Evolutionary conservation across 2,329 filamentous ascomycete genomes (phyloP).

Genomic region (Colletotrichum neosansevieriae): DNA sequence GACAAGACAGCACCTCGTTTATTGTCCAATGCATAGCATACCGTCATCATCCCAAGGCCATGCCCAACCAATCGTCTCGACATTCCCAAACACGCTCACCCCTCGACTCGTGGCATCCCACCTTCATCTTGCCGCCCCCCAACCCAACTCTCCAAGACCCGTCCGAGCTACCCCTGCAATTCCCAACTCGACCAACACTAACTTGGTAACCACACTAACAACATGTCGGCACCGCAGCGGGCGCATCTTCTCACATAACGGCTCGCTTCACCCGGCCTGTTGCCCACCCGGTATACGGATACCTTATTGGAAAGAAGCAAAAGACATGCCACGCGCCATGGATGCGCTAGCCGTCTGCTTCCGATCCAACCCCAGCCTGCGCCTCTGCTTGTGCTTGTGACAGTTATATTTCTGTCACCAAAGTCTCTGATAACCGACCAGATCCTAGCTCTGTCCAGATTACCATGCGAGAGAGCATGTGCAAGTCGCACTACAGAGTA

Average conservation of each 20-base stretch:
- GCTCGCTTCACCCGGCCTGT: slow-evolving; percentile 17
- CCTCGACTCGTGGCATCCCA: background rate
- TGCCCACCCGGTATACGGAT: slow-evolving; percentile 20
- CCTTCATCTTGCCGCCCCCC: background rate
- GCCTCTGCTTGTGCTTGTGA: slow-evolving; percentile 33
- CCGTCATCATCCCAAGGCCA: background rate
- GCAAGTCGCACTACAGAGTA: background rate
- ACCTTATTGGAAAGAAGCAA: slow-evolving; percentile 11
- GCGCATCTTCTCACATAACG: slow-evolving; percentile 11
- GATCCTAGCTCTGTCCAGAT: slow-evolving; percentile 18
- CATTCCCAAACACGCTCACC: background rate
- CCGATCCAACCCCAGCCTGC: background rate
- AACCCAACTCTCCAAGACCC: background rate
- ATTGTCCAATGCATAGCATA: background rate
- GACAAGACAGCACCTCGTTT: background rate
- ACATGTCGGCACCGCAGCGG: slow-evolving; percentile 27
- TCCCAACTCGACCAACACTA: slow-evolving; percentile 3
- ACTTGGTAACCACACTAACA: slow-evolving; percentile 11
- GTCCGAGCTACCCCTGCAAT: slow-evolving; percentile 23
- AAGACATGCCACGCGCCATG: slow-evolving; percentile 1
- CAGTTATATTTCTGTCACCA: slow-evolving; percentile 34
- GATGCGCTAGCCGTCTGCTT: background rate
- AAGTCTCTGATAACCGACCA: slow-evolving; percentile 20
- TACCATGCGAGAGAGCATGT: slow-evolving; percentile 20
- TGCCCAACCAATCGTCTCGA: background rate